phyloP scores from a whole-genome alignment of 257 asterid species.

The Scutellaria baicalensis region DNA sequence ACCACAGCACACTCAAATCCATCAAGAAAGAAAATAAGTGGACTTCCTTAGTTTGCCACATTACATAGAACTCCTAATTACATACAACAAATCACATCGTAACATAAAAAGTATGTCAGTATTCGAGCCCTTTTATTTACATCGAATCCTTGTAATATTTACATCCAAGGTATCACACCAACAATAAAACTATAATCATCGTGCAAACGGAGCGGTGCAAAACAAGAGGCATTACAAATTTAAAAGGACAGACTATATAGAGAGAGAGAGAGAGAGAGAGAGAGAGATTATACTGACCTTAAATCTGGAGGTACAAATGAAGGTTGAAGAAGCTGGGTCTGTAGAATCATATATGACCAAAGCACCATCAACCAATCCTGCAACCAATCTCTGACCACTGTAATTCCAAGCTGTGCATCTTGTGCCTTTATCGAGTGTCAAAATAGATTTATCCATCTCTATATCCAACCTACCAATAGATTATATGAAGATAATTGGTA shows the following conservation, averaged over 20 bases:
- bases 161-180: neutral
- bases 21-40: conserved; percentile 18
- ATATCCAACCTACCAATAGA: neutral
- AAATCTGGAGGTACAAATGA: conserved; percentile 40
- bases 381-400: conserved; percentile 70
- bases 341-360: conserved; percentile 49
- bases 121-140: neutral
- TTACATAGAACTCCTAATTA: neutral
- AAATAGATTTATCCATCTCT: conserved; percentile 48
- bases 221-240: neutral
- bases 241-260: neutral
- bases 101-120: neutral
- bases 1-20: conserved; percentile 32
- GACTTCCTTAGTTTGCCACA: neutral
- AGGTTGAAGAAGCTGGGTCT: conserved; percentile 64
- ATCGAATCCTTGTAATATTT: neutral
- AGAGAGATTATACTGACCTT: conserved; percentile 29
- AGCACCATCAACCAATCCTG: conserved; percentile 56
- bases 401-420: conserved; percentile 77
- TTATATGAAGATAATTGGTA: neutral
- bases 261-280: neutral
- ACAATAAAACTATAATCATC: neutral
- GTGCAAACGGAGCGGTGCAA: neutral
- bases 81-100: neutral
- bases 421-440: conserved; percentile 55